Base-by-base conservation (phyloP, 768 basidiomycete genomes). In the Aureoboletus auriporus region DNA sequence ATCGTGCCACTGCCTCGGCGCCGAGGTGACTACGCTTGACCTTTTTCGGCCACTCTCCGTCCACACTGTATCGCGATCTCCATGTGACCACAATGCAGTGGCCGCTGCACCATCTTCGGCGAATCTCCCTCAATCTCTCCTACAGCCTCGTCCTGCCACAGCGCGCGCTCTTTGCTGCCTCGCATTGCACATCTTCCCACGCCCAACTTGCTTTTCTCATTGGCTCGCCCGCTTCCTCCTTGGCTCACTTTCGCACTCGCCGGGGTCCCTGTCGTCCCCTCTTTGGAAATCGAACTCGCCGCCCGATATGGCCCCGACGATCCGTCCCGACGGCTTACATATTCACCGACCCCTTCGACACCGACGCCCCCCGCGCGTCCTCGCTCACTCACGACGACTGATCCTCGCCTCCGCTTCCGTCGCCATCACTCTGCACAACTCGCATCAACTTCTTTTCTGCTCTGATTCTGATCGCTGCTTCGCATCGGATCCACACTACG, bases 1-100 rank as follows among this genome's bases (percentile, higher is more conserved):
- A 39, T 46, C 53, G 54, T 55, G 54, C 68, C 66, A 64, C 52
- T 52, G 52, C 71, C 70, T 73, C 70, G 70, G 71, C 70, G 70
- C 70, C 71, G 70, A 71, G 70, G 71, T 56, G 39, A 51, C 55
- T 60, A 48, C 39, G 34, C 53, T 34, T 57, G 50, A 55, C 67
- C 64, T 60, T 61, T 61, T 60, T 50, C 44, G 61, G 58, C 55
- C 59, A 56, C 51, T 44, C 60, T 69, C 69, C 61, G 61, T 42
- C 55, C 67, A 62, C 59, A 54, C 53, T 55, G 53, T 58, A 63
- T 63, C 62, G 59, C 55, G 53, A 61, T 57, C 56, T 56, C 60
- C 66, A 68, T 65, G 63, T 65, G 61, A 63, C 61, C 57, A 49
- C 42, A 44, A 44, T 54, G 53, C 58, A 66, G 63, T 66, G 55